A percentile compares a stretch with the other conserved stretches of the same genome.
These are phyloP conservation scores for Heritiera littoralis DNA, from an alignment of 345 rosid genomes.

Conservation along the genomic window DNA sequence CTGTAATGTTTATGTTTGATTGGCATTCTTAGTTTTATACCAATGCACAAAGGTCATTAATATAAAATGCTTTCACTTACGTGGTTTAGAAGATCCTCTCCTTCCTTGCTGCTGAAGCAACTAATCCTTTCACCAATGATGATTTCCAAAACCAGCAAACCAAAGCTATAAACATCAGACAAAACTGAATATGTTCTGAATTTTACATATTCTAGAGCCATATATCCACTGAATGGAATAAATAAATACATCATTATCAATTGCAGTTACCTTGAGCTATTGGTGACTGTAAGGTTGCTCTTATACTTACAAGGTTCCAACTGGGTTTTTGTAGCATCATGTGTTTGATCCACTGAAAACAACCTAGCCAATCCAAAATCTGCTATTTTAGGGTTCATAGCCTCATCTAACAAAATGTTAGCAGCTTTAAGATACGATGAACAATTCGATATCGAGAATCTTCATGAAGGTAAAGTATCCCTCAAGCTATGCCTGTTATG, in stretches of 20 bases:
- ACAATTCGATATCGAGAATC: constrained; percentile 43
- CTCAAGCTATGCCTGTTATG: constrained; percentile 38
- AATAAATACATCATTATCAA: background rate
- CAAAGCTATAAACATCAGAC: constrained; percentile 48
- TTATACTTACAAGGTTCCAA: constrained; percentile 42
- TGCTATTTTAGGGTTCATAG: constrained; percentile 48
- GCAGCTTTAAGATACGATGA: constrained; percentile 49
- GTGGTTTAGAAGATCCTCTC: constrained; percentile 35
- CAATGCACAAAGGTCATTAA: too few species aligned
- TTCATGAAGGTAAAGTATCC: constrained; percentile 50
- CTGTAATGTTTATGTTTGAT: too few species aligned
- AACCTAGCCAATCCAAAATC: constrained; percentile 57
- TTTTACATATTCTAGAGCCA: constrained; percentile 43
- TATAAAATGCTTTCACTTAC: constrained; percentile 12
- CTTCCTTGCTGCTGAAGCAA: background rate
- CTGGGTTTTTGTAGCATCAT: constrained; percentile 30
- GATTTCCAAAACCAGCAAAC: constrained; percentile 39
- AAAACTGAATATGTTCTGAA: constrained; percentile 31
- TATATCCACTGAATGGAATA: constrained; percentile 35
- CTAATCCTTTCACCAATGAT: background rate
- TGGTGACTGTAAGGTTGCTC: background rate
- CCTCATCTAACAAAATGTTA: constrained; percentile 43
- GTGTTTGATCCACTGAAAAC: constrained; percentile 40
- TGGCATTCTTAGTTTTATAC: too few species aligned
- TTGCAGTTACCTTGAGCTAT: background rate